Percentiles rank a stretch among this genome's conserved stretches.
These are phyloP conservation scores for Vitis labrusca DNA, from an alignment of 164 flowering plant genomes.

Conservation along the genomic window DNA sequence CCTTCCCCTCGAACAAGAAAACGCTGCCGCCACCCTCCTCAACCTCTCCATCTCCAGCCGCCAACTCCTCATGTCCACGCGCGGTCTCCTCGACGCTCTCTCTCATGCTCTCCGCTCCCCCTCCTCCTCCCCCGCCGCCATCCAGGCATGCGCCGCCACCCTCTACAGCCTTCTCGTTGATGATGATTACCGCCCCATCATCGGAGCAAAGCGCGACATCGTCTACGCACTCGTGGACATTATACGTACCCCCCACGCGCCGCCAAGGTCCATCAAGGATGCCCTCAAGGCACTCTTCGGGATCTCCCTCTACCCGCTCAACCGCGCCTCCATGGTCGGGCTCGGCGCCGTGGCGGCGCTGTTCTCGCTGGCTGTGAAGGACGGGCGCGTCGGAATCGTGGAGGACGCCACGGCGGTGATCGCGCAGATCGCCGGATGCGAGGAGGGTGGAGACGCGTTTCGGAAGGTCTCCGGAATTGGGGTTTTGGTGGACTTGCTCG, in stretches of 20 bases:
- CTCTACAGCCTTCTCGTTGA: constrained; percentile 65
- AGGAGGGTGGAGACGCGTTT: constrained; percentile 66
- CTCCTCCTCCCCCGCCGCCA: constrained; percentile 42
- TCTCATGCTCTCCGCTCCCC: constrained; percentile 60
- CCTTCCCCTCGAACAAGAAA: constrained; percentile 47
- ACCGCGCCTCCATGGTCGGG: constrained; percentile 56
- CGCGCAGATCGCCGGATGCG: constrained; percentile 92
- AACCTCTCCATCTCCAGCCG: constrained; percentile 80
- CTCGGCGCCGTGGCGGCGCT: constrained; percentile 63
- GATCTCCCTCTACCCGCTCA: constrained; percentile 54
- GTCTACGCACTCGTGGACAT: constrained; percentile 60
- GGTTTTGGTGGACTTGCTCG: constrained; percentile 75
- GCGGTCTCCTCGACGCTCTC: constrained; percentile 78
- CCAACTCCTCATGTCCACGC: constrained; percentile 62
- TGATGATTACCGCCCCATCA: constrained; percentile 62
- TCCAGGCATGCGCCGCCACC: constrained; percentile 74
- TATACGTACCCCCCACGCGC: constrained; percentile 35
- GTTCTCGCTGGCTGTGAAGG: constrained; percentile 54
- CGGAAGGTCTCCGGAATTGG: constrained; percentile 58
- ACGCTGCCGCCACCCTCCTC: constrained; percentile 83
- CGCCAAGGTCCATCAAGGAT: constrained; percentile 68
- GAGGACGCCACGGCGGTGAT: constrained; percentile 93
- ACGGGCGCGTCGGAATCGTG: constrained; percentile 60
- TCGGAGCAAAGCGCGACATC: constrained; percentile 82
- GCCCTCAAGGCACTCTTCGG: constrained; percentile 81